These are phyloP conservation scores for Penicillium paradoxum DNA, from an alignment of 495 filamentous ascomycete genomes.

Conservation along the genomic window DNA sequence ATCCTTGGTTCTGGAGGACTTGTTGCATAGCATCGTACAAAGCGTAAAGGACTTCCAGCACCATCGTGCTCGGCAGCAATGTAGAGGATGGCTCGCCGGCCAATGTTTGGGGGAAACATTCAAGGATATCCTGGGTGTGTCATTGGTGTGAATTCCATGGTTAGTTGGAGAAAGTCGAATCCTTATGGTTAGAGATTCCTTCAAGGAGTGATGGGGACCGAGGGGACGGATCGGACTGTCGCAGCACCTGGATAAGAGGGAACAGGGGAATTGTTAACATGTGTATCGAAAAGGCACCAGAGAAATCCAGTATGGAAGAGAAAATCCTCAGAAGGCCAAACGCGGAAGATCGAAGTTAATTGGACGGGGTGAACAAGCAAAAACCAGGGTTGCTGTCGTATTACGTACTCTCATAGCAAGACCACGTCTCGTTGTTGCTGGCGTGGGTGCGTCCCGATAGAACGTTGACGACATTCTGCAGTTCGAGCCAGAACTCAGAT, in stretches of 20 bases:
- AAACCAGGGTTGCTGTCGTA: conserved; percentile 3
- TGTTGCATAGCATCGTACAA: conserved; percentile 26
- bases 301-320: neutral
- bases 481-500: conserved; percentile 75
- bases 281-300: neutral
- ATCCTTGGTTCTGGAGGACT: conserved; percentile 3
- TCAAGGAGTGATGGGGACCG: conserved; percentile 22
- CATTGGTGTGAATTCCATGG: conserved; percentile 2
- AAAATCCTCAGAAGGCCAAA: neutral
- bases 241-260: conserved; percentile 15
- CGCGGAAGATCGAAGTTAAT: neutral
- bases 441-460: conserved; percentile 63
- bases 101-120: neutral
- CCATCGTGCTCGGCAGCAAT: neutral
- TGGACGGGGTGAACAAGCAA: conserved; percentile 1
- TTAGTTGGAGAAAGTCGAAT: conserved; percentile 4
- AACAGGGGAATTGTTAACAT: conserved; percentile 16
- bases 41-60: conserved; percentile 16
- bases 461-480: conserved; percentile 79
- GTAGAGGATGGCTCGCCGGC: neutral
- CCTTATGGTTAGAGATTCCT: neutral
- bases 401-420: conserved; percentile 35
- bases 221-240: conserved; percentile 17
- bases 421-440: conserved; percentile 20
- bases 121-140: neutral